Conservation (phyloP, 2,329 filamentous ascomycete genomes). For the Claviceps purpurea region DNA sequence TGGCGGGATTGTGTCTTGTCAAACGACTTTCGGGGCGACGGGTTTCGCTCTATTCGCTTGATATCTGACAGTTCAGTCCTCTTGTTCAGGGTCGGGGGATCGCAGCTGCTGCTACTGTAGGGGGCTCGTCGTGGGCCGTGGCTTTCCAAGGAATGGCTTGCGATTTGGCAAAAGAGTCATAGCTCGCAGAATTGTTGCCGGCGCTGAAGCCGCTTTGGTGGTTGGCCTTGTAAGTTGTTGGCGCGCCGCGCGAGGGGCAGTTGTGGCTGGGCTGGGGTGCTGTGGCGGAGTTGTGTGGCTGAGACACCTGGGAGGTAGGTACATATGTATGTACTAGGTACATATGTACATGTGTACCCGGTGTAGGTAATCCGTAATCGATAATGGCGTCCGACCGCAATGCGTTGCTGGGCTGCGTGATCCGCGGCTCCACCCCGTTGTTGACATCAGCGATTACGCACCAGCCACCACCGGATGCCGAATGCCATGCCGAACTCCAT, state of each 20-base stretch:
- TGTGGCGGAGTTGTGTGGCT: not conserved
- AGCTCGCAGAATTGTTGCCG: not conserved
- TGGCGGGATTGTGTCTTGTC: not conserved
- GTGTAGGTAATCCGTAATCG: too few relatives aligned
- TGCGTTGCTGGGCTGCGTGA: constrained; percentile 7
- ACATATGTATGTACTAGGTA: too few relatives aligned
- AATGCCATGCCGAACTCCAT: not conserved
- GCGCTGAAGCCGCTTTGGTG: not conserved
- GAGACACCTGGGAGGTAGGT: not conserved
- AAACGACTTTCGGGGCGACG: not conserved
- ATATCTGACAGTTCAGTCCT: not conserved
- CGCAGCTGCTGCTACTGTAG: not conserved
- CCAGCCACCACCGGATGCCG: not conserved
- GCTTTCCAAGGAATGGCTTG: not conserved
- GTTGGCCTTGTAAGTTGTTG: not conserved
- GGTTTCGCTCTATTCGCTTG: not conserved
- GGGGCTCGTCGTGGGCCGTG: not conserved
- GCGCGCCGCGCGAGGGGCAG: not conserved
- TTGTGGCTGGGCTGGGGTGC: not conserved
- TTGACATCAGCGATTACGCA: constrained; percentile 7
- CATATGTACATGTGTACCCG: too few relatives aligned
- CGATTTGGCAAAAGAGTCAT: constrained; percentile 5
- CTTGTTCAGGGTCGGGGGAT: not conserved
- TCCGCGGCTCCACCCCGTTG: constrained; percentile 6
- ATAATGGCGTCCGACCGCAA: not conserved